Evolutionary conservation across 2,329 filamentous ascomycete genomes (phyloP).

Genomic region (Fusarium agapanthi): DNA sequence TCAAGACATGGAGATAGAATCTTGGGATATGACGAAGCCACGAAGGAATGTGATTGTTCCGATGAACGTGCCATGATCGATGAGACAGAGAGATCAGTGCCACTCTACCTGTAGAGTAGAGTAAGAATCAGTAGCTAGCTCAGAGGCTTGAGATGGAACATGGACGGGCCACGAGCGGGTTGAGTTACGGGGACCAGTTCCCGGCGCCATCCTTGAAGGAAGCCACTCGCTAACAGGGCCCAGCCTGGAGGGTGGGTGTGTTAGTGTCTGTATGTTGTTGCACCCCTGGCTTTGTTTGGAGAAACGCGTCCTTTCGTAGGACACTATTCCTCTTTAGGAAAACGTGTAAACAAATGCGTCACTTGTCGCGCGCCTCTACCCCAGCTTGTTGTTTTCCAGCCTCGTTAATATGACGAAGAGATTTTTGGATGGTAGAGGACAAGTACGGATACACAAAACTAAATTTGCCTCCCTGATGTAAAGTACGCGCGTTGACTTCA

Average conservation of each 20-base stretch:
- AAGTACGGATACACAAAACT: neutral
- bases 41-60: conserved; percentile 39
- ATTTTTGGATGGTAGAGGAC: neutral
- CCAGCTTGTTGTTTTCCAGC: conserved; percentile 29
- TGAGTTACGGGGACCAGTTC: conserved; percentile 34
- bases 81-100: conserved; percentile 31
- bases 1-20: conserved; percentile 7
- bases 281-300: conserved; percentile 34
- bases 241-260: conserved; percentile 25
- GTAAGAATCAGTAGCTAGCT: neutral
- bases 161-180: conserved; percentile 27
- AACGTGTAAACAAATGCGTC: conserved; percentile 52
- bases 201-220: conserved; percentile 35
- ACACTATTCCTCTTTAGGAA: conserved; percentile 43
- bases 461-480: conserved; percentile 4
- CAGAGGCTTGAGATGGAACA: conserved; percentile 20
- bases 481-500: conserved; percentile 3
- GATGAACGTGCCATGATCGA: conserved; percentile 31
- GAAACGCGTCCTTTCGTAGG: conserved; percentile 48
- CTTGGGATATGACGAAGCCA: conserved; percentile 22
- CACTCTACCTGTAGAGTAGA: neutral
- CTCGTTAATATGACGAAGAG: conserved; percentile 15
- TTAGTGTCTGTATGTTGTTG: conserved; percentile 12
- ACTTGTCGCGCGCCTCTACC: conserved; percentile 36
- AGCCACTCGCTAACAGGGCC: conserved; percentile 13